Conservation (phyloP, 2,329 filamentous ascomycete species). For the Talaromyces rugulosus region DNA sequence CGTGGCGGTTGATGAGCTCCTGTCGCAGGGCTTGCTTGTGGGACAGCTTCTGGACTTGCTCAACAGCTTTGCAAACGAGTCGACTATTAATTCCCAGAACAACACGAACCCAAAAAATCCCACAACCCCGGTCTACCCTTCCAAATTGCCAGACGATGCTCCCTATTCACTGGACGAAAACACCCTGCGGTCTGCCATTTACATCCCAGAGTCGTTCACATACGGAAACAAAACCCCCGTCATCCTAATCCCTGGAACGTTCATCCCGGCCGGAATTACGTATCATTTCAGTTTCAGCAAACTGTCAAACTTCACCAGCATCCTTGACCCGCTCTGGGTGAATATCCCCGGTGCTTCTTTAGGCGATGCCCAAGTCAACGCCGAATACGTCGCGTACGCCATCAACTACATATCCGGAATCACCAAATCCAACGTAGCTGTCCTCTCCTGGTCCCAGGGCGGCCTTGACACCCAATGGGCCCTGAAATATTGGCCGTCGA, state of each 20-base stretch:
- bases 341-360: constrained; percentile 50
- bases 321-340: constrained; percentile 52
- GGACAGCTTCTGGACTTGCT: constrained; percentile 13
- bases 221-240: constrained; percentile 45
- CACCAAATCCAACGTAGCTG: constrained; percentile 35
- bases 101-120: background rate
- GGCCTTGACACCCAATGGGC: constrained; percentile 55
- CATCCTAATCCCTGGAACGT: constrained; percentile 53
- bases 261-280: constrained; percentile 42
- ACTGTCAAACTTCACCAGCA: constrained; percentile 41
- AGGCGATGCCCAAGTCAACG: constrained; percentile 47
- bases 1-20: constrained; percentile 6
- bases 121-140: background rate
- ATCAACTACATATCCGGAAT: constrained; percentile 39
- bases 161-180: constrained; percentile 47
- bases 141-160: constrained; percentile 35
- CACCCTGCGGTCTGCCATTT: constrained; percentile 48
- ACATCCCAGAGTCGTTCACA: constrained; percentile 48
- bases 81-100: constrained; percentile 15
- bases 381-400: constrained; percentile 56
- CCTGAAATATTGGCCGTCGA: constrained; percentile 55
- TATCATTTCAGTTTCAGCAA: constrained; percentile 49
- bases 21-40: constrained; percentile 15
- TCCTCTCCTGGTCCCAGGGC: constrained; percentile 56
- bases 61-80: constrained; percentile 14